Base-by-base conservation (phyloP, 768 basidiomycete species). In the Serendipita vermifera region DNA sequence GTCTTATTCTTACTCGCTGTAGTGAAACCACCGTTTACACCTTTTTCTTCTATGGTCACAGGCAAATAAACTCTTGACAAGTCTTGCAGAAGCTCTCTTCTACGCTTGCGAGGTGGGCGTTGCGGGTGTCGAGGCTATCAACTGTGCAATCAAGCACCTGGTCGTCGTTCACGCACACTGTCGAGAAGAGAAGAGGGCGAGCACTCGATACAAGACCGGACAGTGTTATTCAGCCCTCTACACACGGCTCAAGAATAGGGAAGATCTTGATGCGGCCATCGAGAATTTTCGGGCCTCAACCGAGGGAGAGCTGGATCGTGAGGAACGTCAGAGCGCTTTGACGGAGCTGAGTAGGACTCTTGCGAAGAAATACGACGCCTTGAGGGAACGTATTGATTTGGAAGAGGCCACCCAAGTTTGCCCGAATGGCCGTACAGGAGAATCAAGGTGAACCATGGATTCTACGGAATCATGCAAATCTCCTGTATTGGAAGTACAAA, bases 191-290 rank as follows among this genome's bases (percentile, higher is more conserved):
- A 51, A 51, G 9, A 22, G 32, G 32, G 46, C 24, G 5, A 29
- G 46, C 11, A 51, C 46, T 2, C 20, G 27, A n/a, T 51, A 51
- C 46, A 51, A 29, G 29, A 29, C 32, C 17, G 46, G 46, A 27
- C 46, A 51, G 32, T 51, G 46, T n/a, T 51, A 51, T 31, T 51
- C 46, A n/a, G 46, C 46, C n/a, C 46, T 51, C 26, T 51, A 51
- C 17, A 29, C n/a, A 9, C 46, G 46, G n/a, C 27, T 9, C 22
- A 51, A 29, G 27, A 20, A 26, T 5, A 20, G 22, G 5, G 46
- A 51, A n/a, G 46, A 51, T 26, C 17, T 51, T 22, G 46, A 51
- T 31, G 22, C 27, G 9, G 46, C 46, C 11, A 51, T 51, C 46
- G 27, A 51, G 17, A 24, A 4, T 31, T n/a, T 51, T 7, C 20